phyloP scores from a whole-genome alignment of 208 protist species.

The Tritrichomonas musculus region DNA sequence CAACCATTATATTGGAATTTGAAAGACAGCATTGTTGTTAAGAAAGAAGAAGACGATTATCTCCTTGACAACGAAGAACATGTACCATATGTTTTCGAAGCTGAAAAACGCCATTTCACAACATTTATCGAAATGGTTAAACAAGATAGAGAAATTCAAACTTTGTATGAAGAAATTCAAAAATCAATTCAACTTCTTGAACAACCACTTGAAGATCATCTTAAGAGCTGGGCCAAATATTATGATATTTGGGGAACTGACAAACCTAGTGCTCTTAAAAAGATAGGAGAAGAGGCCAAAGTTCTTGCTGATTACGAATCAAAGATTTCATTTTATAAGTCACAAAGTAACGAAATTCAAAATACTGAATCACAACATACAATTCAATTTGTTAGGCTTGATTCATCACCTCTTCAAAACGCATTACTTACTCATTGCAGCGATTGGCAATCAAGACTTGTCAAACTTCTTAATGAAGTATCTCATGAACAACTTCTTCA shows the following conservation, averaged over 20 bases:
- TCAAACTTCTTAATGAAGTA: conserved; percentile 72
- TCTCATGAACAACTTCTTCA: background rate
- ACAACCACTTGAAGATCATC: background rate
- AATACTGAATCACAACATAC: background rate
- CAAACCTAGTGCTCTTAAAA: background rate
- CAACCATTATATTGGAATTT: background rate
- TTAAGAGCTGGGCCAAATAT: background rate
- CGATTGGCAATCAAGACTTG: conserved; percentile 83
- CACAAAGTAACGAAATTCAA: background rate
- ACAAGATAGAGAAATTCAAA: background rate
- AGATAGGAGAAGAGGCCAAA: background rate
- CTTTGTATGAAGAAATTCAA: background rate
- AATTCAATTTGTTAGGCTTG: conserved; percentile 74
- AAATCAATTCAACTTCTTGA: background rate
- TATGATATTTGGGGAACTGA: background rate
- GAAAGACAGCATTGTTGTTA: background rate
- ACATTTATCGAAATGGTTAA: background rate
- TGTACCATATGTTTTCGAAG: background rate
- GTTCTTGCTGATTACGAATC: background rate
- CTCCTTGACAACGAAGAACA: background rate
- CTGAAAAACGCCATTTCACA: background rate
- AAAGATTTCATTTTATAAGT: background rate
- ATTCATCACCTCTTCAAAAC: conserved; percentile 87
- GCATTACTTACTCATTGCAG: conserved; percentile 81
- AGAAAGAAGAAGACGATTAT: background rate